Evolutionary conservation across 768 basidiomycete species (phyloP).

Genomic region (Pilatotrama ljubarskyi): DNA sequence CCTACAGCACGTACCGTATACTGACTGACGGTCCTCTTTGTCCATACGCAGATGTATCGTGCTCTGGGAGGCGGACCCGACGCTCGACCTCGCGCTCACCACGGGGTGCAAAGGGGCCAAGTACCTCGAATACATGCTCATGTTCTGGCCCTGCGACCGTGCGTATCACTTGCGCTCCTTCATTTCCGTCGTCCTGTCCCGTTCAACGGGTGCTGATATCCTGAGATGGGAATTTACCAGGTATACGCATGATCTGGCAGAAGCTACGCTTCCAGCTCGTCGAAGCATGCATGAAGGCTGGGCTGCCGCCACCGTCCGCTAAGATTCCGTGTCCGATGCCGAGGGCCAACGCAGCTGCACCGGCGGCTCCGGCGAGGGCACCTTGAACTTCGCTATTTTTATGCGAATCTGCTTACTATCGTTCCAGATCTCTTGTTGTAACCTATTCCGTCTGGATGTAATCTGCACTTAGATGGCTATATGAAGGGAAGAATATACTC

Average conservation of each 20-base stretch:
- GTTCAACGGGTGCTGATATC: not conserved
- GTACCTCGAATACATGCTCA: constrained; percentile 6
- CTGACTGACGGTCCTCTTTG: not conserved
- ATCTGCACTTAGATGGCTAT: no score
- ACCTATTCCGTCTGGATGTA: no score
- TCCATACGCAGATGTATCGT: constrained; percentile 3
- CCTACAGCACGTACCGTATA: not conserved
- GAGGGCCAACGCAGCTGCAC: not conserved
- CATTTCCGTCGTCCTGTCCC: not conserved
- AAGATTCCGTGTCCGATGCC: not conserved
- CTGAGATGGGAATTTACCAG: constrained; percentile 1
- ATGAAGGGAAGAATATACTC: not conserved
- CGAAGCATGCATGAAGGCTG: constrained; percentile 6
- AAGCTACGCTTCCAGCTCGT: not conserved
- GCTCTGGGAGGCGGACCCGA: constrained; percentile 11
- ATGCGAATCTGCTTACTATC: no score
- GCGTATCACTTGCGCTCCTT: not conserved
- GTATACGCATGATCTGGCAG: constrained; percentile 11
- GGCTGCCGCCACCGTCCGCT: not conserved
- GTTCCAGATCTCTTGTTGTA: not conserved
- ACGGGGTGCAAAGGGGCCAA: not conserved
- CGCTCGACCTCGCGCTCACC: constrained; percentile 1
- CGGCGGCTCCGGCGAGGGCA: not conserved
- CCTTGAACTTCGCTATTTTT: no score
- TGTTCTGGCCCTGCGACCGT: constrained; percentile 16